These are phyloP conservation scores for Staphylotrichum longicolle DNA, from an alignment of 495 filamentous ascomycete species.

Conservation along the genomic window DNA sequence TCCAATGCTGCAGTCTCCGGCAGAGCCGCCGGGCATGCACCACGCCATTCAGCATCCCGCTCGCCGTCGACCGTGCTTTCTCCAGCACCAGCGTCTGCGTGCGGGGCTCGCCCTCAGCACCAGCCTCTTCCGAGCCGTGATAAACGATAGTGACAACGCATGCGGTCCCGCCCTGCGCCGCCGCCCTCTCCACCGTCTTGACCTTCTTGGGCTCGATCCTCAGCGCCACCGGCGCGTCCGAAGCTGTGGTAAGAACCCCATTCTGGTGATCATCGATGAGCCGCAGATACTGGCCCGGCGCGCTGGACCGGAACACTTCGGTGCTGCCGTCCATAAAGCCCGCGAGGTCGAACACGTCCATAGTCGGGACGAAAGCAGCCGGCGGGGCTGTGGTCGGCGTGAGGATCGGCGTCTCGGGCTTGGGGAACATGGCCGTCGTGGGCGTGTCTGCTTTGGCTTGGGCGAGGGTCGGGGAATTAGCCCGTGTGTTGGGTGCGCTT, in stretches of 20 bases:
- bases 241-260: conserved; percentile 16
- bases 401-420: conserved; percentile 5
- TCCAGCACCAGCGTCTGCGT: conserved; percentile 23
- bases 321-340: conserved; percentile 9
- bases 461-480: conserved; percentile 17
- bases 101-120: neutral
- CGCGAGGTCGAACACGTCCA: conserved; percentile 17
- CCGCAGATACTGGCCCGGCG: conserved; percentile 12
- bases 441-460: conserved; percentile 4
- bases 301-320: conserved; percentile 1
- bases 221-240: conserved; percentile 9
- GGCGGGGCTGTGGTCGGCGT: neutral
- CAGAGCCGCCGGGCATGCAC: conserved; percentile 39
- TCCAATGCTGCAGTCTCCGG: conserved; percentile 31
- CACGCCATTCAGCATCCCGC: conserved; percentile 28
- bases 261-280: conserved; percentile 21
- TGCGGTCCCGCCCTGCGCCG: neutral
- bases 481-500: conserved; percentile 18
- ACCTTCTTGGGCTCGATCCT: conserved; percentile 28
- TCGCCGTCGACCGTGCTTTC: conserved; percentile 12
- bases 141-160: conserved; percentile 18
- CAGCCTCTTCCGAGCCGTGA: neutral
- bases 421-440: neutral
- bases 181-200: conserved; percentile 18
- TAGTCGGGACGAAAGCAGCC: conserved; percentile 7